Base-by-base conservation (phyloP, 2,329 filamentous ascomycete genomes). In the Stachybotrys chartarum region DNA sequence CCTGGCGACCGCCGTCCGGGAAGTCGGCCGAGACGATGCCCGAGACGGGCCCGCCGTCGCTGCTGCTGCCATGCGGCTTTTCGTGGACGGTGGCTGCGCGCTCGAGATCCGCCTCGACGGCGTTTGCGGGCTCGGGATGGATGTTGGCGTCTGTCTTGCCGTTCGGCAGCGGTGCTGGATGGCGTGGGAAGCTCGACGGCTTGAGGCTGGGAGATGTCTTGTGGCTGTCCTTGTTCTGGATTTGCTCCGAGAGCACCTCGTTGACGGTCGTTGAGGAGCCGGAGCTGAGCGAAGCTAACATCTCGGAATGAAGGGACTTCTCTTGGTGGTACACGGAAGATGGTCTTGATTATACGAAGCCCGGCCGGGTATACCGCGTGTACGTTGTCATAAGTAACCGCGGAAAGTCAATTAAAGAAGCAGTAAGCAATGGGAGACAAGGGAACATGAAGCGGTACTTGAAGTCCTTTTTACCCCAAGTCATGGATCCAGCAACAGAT, bases 1-100 rank as follows among this genome's bases (percentile, higher is more conserved):
- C 83, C 58, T 78, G 69, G 3, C 65, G 49, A 3, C 83, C 83
- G 46, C 83, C 83, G 61, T 86, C 83, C 1, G 83, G 83, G 56
- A 83, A 84, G 58, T 81, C 78, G n/a, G 68, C 67, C 7, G 78
- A 76, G 54, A 71, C 73, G 57, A 72, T 66, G 5, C 67, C 71
- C 18, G 66, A 6, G 70, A 68, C 16, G 62, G 35, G 35, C 10
- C 14, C 35, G 35, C 35, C 35, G 5, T 42, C 35, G 59, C 63
- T 7, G 52, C 52, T 31, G 55, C 53, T n/a, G 50, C 57, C 3
- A 55, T 58, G 31, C 52, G 49, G 50, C 60, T 58, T 46, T 60
- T 60, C 54, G 2, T 42, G 18, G 12, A 32, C 18, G 45, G 53
- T 17, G 18, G 51, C 54, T 32, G 55, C 59, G 46, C 54, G 58